Conservation (phyloP, 1,284 basidiomycete genomes). For the Cutaneotrichosporon sp. region DNA sequence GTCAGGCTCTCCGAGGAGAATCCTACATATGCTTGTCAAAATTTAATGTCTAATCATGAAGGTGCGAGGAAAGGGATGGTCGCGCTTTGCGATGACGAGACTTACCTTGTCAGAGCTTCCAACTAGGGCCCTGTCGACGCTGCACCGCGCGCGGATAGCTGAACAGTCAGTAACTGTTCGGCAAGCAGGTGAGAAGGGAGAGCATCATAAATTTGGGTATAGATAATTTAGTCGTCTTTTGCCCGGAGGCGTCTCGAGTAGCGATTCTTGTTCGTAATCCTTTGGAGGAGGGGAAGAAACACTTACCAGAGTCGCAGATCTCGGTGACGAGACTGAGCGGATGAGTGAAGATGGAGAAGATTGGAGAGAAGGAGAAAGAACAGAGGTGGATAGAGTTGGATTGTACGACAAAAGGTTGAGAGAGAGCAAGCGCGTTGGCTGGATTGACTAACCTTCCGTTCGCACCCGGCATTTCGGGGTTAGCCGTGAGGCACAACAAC, state of each 20-base stretch:
- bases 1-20: conserved; percentile 45
- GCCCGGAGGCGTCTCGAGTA: conserved; percentile 48
- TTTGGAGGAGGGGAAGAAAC: conserved; percentile 20
- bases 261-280: conserved; percentile 53
- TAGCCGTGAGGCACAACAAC: conserved; percentile 2
- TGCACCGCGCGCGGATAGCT: neutral
- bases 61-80: neutral
- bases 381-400: neutral
- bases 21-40: conserved; percentile 55
- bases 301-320: conserved; percentile 1
- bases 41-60: conserved; percentile 41
- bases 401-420: neutral
- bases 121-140: neutral
- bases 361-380: neutral
- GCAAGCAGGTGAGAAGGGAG: neutral
- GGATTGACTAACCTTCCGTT: neutral
- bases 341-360: conserved; percentile 1
- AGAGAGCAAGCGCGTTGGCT: conserved; percentile 9
- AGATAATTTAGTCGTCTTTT: conserved; percentile 51
- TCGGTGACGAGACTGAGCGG: conserved; percentile 8
- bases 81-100: neutral
- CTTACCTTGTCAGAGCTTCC: conserved; percentile 8
- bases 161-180: conserved; percentile 1
- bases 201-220: conserved; percentile 49
- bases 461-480: conserved; percentile 12